Percentiles rank a stretch among this genome's conserved stretches.
These are phyloP conservation scores for Hypholoma sublateritium DNA, from an alignment of 768 basidiomycete species.

Conservation along the genomic window DNA sequence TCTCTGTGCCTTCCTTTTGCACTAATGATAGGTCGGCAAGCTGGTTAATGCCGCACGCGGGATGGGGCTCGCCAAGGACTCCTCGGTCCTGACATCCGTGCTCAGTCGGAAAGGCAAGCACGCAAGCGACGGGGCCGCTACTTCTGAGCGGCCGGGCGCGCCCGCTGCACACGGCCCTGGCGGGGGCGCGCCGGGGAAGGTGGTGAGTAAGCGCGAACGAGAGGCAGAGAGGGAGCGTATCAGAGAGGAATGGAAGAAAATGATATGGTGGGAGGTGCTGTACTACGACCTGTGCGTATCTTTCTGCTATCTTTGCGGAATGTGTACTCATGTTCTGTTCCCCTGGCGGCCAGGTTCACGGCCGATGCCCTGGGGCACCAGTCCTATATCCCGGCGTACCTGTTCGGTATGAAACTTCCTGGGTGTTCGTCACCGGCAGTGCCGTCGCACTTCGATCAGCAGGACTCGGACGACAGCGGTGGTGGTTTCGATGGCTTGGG, in stretches of 20 bases:
- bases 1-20: not conserved
- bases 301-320: not conserved
- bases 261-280: constrained; percentile 79
- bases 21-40: constrained; percentile 54
- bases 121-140: not conserved
- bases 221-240: constrained; percentile 12
- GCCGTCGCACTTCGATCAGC: not conserved
- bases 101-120: constrained; percentile 1
- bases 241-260: constrained; percentile 29
- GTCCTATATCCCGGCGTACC: constrained; percentile 55
- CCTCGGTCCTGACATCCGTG: not conserved
- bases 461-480: constrained; percentile 11
- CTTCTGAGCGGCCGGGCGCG: not conserved
- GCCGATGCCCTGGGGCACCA: constrained; percentile 66
- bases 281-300: constrained; percentile 75
- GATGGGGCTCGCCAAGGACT: constrained; percentile 61
- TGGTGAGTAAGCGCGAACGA: constrained; percentile 8
- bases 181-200: not conserved
- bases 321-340: not conserved
- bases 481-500: not conserved
- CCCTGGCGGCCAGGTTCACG: constrained; percentile 48
- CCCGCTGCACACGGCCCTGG: not conserved
- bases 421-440: constrained; percentile 36
- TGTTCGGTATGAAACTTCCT: constrained; percentile 53
- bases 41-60: constrained; percentile 64